phyloP scores from a whole-genome alignment of 2,329 filamentous ascomycete genomes.

The Claviceps fusiformis region DNA sequence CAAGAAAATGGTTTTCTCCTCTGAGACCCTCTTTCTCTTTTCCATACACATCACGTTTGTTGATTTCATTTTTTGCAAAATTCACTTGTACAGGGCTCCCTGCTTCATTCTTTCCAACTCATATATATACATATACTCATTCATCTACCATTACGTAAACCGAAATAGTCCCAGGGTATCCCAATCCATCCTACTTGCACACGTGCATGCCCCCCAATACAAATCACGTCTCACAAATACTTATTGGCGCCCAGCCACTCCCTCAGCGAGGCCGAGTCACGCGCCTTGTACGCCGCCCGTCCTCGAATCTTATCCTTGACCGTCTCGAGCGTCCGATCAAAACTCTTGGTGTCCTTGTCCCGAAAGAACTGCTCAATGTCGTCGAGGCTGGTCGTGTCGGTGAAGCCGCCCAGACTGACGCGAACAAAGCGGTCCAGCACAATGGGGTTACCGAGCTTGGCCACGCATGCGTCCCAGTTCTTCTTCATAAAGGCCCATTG shows the following conservation, averaged over 20 bases:
- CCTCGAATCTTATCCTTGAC: slow-evolving; percentile 76
- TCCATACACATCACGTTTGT: too few species aligned
- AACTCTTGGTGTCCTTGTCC: slow-evolving; percentile 72
- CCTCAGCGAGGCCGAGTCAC: slow-evolving; percentile 58
- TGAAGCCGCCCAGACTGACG: slow-evolving; percentile 64
- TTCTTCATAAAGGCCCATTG: slow-evolving; percentile 79
- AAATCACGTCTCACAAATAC: slow-evolving; percentile 23
- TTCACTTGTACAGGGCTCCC: too few species aligned
- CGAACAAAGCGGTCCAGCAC: slow-evolving; percentile 82
- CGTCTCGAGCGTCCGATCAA: slow-evolving; percentile 74
- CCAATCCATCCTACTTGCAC: not conserved
- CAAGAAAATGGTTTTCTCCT: too few species aligned
- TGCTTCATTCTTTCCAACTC: too few species aligned
- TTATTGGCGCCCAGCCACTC: slow-evolving; percentile 59
- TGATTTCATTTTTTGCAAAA: too few species aligned
- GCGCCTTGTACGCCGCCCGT: slow-evolving; percentile 66
- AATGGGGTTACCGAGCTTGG: slow-evolving; percentile 69
- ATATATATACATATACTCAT: too few species aligned
- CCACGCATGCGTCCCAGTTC: slow-evolving; percentile 63
- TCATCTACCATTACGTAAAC: too few species aligned
- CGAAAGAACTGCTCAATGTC: slow-evolving; percentile 80
- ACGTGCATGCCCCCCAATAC: not conserved
- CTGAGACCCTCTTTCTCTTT: too few species aligned
- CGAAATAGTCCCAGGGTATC: too few species aligned
- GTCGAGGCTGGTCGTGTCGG: slow-evolving; percentile 51